Base-by-base conservation (phyloP, 352 stramenopile species). In the Phytopythium chamaehyphon region DNA sequence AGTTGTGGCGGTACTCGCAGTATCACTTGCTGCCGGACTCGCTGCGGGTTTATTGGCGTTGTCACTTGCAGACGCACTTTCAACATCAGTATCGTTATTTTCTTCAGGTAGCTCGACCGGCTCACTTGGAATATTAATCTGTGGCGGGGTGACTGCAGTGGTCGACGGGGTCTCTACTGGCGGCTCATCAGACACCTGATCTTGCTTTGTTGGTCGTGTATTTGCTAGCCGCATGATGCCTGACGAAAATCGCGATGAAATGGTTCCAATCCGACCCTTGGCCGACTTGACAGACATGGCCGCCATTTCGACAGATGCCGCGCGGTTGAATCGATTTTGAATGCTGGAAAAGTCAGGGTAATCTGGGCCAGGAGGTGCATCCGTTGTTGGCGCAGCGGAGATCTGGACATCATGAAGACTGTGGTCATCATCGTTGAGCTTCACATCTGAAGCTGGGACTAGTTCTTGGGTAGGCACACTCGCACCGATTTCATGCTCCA, bases 221-320 rank as follows among this genome's bases (percentile, higher is more conserved):
- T 54, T 46, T 21, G 66, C 66, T 35, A 92, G 64, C 38, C 73
- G 71, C 49, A 76, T 73, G 42, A 91, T 85, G 3, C 82, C 71
- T 1, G 72, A 82, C 1, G 81, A 87, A 45, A 92, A 86, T 4
- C 78, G 73, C 28, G 78, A 90, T 16, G 76, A 88, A 46, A 92
- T 90, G 19, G 68, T 85, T 18, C 73, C 70, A 49, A 90, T 85
- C 16, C 73, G 73, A 2, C 69, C 78, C 38, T 84, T 86, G 6
- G 78, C 66, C 6, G 69, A 80, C 47, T 83, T 84, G 15, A 90
- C 76, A 31, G 78, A 75, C 15, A 63, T 74, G 5, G 62, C 71
- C 16, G 78, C 69, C 42, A 84, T 62, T 47, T 84, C 66, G 23
- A 74, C 62, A n/a, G 66, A 74, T 19, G 64, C 62, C 53, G 64